Evolutionary conservation across 345 rosid species (phyloP).

Genomic region (Brassica rapa): DNA sequence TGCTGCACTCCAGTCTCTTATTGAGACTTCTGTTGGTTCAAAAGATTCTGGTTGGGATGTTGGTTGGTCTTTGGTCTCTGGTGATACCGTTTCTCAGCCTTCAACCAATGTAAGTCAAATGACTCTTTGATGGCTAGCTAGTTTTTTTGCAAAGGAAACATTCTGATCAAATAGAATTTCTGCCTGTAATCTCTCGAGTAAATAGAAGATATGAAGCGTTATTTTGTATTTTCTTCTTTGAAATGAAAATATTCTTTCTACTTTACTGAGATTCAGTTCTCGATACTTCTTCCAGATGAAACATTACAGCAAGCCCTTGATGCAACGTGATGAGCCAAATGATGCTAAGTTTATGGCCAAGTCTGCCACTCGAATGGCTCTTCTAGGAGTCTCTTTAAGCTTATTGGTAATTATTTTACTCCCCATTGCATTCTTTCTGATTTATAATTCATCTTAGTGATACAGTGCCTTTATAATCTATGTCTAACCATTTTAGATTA

Average conservation of each 20-base stretch:
- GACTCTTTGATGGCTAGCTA: neutral
- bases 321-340: conserved; percentile 48
- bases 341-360: conserved; percentile 54
- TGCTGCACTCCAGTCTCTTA: conserved; percentile 67
- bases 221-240: neutral
- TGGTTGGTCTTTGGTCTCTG: conserved; percentile 88
- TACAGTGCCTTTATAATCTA: conserved; percentile 1
- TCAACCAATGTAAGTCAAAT: conserved; percentile 38
- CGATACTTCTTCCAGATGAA: conserved; percentile 42
- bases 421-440: conserved; percentile 17
- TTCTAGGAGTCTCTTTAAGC: conserved; percentile 64
- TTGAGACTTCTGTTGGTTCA: conserved; percentile 71
- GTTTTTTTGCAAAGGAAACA: neutral
- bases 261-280: conserved; percentile 19
- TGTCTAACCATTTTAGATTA: neutral
- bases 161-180: conserved; percentile 1
- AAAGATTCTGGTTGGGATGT: conserved; percentile 80
- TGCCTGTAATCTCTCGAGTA: conserved; percentile 7
- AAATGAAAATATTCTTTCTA: neutral
- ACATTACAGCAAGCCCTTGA: conserved; percentile 37
- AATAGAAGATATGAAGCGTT: neutral
- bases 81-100: conserved; percentile 47
- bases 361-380: conserved; percentile 72
- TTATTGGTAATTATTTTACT: conserved; percentile 48
- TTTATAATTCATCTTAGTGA: conserved; percentile 2